A percentile compares a stretch with the other conserved stretches of the same genome.
phyloP scores from a whole-genome alignment of 192 early-diverging fungal species.

The Coemansia sp. region DNA sequence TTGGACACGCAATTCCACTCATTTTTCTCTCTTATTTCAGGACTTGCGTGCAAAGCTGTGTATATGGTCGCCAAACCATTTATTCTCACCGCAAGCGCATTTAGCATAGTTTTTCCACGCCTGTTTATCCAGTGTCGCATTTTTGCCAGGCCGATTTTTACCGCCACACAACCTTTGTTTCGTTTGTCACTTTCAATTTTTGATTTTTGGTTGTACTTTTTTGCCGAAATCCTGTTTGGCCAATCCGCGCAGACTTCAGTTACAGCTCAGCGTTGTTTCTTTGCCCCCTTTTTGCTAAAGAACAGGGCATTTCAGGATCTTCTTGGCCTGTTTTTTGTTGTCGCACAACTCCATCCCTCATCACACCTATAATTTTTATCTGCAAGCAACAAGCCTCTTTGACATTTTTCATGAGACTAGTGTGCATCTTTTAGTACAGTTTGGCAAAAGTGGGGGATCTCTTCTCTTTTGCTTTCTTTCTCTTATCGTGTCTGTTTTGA shows the following conservation, averaged over 20 bases:
- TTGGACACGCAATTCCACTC: background rate
- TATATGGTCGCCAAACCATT: background rate
- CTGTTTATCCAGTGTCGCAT: too few relatives aligned
- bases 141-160: too few relatives aligned
- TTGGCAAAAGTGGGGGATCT: background rate
- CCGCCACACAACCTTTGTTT: too few relatives aligned
- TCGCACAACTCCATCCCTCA: background rate
- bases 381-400: constrained; percentile 1
- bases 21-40: background rate
- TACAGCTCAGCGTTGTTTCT: background rate
- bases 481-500: background rate
- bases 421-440: background rate
- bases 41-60: too few relatives aligned
- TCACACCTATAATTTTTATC: background rate
- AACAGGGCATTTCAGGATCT: too few relatives aligned
- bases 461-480: constrained; percentile 1
- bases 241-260: too few relatives aligned
- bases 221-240: too few relatives aligned
- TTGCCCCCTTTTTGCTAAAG: background rate
- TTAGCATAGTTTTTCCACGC: background rate
- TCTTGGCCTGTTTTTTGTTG: constrained; percentile 5
- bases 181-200: too few relatives aligned
- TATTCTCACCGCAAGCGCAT: background rate
- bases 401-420: background rate
- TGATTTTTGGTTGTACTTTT: too few relatives aligned